A percentile compares a stretch with the other conserved stretches of the same genome.
phyloP scores from a whole-genome alignment of 2,329 filamentous ascomycete species.

The Verticillium longisporum region DNA sequence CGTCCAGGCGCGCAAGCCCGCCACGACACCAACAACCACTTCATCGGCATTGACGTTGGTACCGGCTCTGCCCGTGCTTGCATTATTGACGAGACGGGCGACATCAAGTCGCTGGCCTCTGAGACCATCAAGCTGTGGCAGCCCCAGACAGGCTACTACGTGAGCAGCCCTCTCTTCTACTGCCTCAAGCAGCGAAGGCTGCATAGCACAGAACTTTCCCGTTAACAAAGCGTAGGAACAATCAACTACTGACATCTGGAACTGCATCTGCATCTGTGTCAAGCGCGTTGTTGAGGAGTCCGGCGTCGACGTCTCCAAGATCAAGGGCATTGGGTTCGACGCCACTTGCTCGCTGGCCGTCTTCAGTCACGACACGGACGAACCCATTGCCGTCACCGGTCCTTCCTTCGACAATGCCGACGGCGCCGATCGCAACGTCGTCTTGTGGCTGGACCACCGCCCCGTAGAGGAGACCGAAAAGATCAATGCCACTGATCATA shows the following conservation, averaged over 20 bases:
- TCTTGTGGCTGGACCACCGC: slow-evolving; percentile 95
- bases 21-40: slow-evolving; percentile 40
- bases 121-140: slow-evolving; percentile 78
- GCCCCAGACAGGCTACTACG: slow-evolving; percentile 68
- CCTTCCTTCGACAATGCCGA: slow-evolving; percentile 70
- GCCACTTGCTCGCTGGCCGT: slow-evolving; percentile 97
- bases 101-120: slow-evolving; percentile 72
- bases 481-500: slow-evolving; percentile 90
- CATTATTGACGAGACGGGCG: slow-evolving; percentile 85
- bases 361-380: slow-evolving; percentile 81
- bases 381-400: slow-evolving; percentile 84
- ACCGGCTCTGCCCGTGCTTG: slow-evolving; percentile 93
- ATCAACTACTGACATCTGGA: slow-evolving; percentile 97
- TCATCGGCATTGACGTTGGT: slow-evolving; percentile 89
- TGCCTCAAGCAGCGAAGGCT: background rate
- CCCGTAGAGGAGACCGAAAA: slow-evolving; percentile 84
- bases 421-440: slow-evolving; percentile 85
- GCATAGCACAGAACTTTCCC: background rate
- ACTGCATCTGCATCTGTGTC: slow-evolving; percentile 84
- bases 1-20: background rate
- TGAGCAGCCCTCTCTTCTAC: slow-evolving; percentile 25
- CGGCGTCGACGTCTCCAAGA: slow-evolving; percentile 64
- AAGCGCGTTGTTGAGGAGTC: slow-evolving; percentile 76
- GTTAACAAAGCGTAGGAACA: slow-evolving; percentile 59
- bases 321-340: slow-evolving; percentile 93